Evolutionary conservation across 2,329 filamentous ascomycete genomes (phyloP).

Genomic region (Tolypocladium inflatum): DNA sequence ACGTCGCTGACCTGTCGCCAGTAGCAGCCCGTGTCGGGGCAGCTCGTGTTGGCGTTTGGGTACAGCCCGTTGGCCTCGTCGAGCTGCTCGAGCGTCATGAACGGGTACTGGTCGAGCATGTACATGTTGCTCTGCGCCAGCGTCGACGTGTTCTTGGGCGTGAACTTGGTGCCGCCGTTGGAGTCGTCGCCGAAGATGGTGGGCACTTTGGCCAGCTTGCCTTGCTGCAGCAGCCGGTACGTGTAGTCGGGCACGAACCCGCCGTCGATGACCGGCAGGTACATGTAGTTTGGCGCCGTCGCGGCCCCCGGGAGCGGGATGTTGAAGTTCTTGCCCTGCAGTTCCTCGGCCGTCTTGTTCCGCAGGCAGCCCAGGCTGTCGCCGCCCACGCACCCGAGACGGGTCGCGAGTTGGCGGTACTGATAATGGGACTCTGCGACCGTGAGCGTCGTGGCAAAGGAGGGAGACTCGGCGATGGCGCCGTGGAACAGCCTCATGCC

Average conservation of each 20-base stretch:
- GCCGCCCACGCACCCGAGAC: slow-evolving; percentile 28
- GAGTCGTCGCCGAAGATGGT: slow-evolving; percentile 33
- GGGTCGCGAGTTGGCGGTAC: slow-evolving; percentile 37
- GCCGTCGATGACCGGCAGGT: slow-evolving; percentile 44
- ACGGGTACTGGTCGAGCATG: slow-evolving; percentile 24
- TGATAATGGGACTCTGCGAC: slow-evolving; percentile 39
- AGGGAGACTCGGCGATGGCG: slow-evolving; percentile 40
- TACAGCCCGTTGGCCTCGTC: slow-evolving; percentile 23
- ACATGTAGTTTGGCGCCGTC: slow-evolving; percentile 38
- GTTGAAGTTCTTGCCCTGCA: slow-evolving; percentile 33
- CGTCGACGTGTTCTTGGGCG: slow-evolving; percentile 19
- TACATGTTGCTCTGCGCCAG: slow-evolving; percentile 21
- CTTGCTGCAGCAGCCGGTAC: slow-evolving; percentile 36
- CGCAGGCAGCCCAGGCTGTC: slow-evolving; percentile 37
- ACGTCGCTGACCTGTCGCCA: slow-evolving; percentile 26
- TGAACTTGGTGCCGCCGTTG: slow-evolving; percentile 28
- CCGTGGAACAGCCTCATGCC: slow-evolving; percentile 41
- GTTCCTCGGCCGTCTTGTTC: slow-evolving; percentile 25
- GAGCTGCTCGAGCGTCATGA: slow-evolving; percentile 20
- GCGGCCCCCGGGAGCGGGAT: slow-evolving; percentile 19
- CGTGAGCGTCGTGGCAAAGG: slow-evolving; percentile 38
- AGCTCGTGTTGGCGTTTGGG: slow-evolving; percentile 23
- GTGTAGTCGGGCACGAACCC: slow-evolving; percentile 40
- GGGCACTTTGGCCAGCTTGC: slow-evolving; percentile 44
- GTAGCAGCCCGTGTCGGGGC: slow-evolving; percentile 21